Conservation (phyloP, 306 rosid species). For the Crataegus laevigata region DNA sequence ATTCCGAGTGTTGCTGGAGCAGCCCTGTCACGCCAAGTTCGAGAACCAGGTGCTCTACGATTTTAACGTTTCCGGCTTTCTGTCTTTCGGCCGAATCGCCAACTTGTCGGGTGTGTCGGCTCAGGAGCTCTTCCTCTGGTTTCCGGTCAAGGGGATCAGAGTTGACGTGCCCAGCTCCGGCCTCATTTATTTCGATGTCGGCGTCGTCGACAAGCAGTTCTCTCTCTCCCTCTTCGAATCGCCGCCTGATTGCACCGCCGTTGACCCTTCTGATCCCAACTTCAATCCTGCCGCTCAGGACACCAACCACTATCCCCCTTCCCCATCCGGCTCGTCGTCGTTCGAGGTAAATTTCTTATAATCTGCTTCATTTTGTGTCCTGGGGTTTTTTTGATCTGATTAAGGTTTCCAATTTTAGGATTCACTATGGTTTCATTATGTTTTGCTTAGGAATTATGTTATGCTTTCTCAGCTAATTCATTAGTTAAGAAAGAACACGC, state of each 20-base stretch:
- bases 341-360: background rate
- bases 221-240: conserved; percentile 67
- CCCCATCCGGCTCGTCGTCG: background rate
- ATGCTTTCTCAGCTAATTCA: background rate
- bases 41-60: conserved; percentile 85
- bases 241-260: conserved; percentile 61
- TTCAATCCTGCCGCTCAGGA: background rate
- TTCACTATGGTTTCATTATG: background rate
- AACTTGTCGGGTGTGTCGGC: conserved; percentile 63
- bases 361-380: background rate
- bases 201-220: conserved; percentile 87
- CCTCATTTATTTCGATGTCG: conserved; percentile 74
- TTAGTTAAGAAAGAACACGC: background rate
- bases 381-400: background rate
- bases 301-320: background rate
- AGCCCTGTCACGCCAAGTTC: conserved; percentile 80
- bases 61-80: conserved; percentile 51
- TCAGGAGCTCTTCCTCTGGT: conserved; percentile 87
- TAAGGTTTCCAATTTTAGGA: background rate
- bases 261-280: conserved; percentile 26
- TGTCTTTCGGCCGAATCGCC: conserved; percentile 52
- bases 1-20: conserved; percentile 46
- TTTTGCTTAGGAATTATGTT: background rate
- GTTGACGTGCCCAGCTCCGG: conserved; percentile 74
- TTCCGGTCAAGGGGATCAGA: conserved; percentile 71